These are phyloP conservation scores for Tolypocladium pustulatum DNA, from an alignment of 2,329 filamentous ascomycete genomes.

Conservation along the genomic window DNA sequence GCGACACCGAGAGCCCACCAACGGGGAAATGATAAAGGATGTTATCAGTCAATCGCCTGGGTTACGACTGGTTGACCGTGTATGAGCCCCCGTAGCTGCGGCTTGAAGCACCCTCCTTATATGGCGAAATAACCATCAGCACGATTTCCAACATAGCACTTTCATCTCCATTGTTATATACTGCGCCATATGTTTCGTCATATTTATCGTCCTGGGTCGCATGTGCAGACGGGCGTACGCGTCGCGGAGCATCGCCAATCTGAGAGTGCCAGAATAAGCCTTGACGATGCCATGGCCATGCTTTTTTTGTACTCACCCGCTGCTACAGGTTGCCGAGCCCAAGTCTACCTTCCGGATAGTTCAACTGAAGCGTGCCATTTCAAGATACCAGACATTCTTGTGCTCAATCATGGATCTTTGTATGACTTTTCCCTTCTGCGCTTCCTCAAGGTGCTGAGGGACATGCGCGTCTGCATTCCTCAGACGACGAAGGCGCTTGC, in stretches of 20 bases:
- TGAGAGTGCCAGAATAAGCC: conserved; percentile 32
- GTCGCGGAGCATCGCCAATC: conserved; percentile 37
- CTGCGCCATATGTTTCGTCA: conserved; percentile 34
- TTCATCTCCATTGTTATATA: conserved; percentile 44
- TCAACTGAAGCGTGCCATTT: conserved; percentile 60
- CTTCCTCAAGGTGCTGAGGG: conserved; percentile 57
- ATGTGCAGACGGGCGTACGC: conserved; percentile 42
- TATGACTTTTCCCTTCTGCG: conserved; percentile 88
- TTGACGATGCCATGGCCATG: not conserved
- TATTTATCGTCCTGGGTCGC: conserved; percentile 39
- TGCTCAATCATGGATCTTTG: conserved; percentile 82
- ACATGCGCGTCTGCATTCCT: conserved; percentile 76
- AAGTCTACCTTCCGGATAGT: conserved; percentile 39
- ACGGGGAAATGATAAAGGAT: too few species aligned
- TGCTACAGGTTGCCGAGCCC: not conserved
- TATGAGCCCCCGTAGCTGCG: too few species aligned
- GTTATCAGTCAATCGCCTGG: too few species aligned
- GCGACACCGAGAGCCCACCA: too few species aligned
- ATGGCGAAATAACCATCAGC: conserved; percentile 23
- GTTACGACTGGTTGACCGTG: too few species aligned
- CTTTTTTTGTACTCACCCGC: not conserved
- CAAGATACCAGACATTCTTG: conserved; percentile 62
- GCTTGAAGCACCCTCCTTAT: too few species aligned
- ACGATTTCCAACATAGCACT: conserved; percentile 27
- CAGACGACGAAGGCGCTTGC: conserved; percentile 68